Percentiles rank a stretch among this genome's conserved stretches.
phyloP scores from a whole-genome alignment of 2,329 filamentous ascomycete species.

The Colletotrichum sp. region DNA sequence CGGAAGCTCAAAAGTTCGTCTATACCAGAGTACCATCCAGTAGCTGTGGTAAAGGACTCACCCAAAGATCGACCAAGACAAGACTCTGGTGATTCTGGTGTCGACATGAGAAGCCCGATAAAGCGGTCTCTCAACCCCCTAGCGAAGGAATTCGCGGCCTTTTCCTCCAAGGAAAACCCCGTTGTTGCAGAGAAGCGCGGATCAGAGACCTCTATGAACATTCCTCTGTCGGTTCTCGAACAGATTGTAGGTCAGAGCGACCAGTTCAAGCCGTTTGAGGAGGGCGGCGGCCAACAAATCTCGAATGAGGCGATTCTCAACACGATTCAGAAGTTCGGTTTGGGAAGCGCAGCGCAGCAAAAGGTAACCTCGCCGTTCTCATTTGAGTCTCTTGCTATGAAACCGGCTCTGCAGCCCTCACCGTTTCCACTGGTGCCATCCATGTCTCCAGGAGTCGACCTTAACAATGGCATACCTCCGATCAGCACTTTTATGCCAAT shows the following conservation, averaged over 20 bases:
- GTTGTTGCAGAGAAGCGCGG: background rate
- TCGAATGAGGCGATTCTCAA: slow-evolving; percentile 1
- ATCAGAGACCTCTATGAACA: slow-evolving; percentile 9
- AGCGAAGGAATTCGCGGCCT: slow-evolving; percentile 10
- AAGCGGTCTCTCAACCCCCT: slow-evolving; percentile 14
- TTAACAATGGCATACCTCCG: background rate
- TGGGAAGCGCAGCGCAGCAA: background rate
- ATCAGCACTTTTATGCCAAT: background rate
- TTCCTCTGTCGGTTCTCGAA: slow-evolving; percentile 4
- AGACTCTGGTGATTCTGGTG: background rate
- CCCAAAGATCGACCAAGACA: background rate
- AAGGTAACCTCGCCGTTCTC: background rate
- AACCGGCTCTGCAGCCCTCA: background rate
- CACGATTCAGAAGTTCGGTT: slow-evolving; percentile 5
- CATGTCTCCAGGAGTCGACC: background rate
- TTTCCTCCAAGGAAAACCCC: background rate
- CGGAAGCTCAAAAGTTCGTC: slow-evolving; percentile 3
- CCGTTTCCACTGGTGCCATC: background rate
- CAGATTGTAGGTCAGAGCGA: background rate
- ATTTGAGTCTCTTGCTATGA: background rate
- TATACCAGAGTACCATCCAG: background rate
- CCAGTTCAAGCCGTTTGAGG: background rate
- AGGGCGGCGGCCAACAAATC: background rate
- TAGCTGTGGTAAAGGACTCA: background rate
- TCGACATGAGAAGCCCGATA: background rate